Evolutionary conservation across 257 asterid genomes (phyloP).

Genomic region (Eustoma russellianum): DNA sequence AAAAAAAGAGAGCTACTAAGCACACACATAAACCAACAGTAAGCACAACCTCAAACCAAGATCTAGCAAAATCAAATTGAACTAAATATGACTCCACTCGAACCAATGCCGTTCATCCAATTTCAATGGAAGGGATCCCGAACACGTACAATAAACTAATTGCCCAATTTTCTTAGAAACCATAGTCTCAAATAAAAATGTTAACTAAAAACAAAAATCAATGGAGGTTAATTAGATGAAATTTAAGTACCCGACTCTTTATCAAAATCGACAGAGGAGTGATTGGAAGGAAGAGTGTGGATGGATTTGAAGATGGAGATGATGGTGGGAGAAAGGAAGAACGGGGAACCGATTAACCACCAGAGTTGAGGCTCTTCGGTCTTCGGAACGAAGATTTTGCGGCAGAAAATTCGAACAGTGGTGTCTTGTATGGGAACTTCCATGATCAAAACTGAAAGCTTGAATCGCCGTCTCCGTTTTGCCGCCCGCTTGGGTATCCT

Average conservation of each 20-base stretch:
- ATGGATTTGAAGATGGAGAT: slow-evolving; percentile 73
- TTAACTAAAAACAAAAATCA: too few relatives aligned
- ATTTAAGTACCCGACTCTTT: slow-evolving; percentile 60
- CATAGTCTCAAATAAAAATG: not conserved
- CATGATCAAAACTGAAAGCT: too few relatives aligned
- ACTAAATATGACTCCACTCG: too few relatives aligned
- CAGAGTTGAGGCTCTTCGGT: slow-evolving; percentile 24
- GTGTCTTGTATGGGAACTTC: not conserved
- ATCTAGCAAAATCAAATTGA: too few relatives aligned
- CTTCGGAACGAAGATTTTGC: slow-evolving; percentile 9
- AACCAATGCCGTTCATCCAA: too few relatives aligned
- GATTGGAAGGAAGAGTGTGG: slow-evolving; percentile 42
- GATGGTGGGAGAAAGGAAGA: slow-evolving; percentile 40
- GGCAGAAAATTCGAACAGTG: slow-evolving; percentile 14
- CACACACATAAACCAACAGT: too few relatives aligned
- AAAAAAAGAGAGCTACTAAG: too few relatives aligned
- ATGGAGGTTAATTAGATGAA: not conserved
- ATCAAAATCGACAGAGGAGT: slow-evolving; percentile 39
- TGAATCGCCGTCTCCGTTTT: too few relatives aligned
- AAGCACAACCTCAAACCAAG: too few relatives aligned
- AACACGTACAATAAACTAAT: too few relatives aligned
- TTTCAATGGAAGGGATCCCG: too few relatives aligned
- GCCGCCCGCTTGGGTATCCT: too few relatives aligned
- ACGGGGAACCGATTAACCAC: slow-evolving; percentile 77
- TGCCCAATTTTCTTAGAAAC: not conserved